Evolutionary conservation across 805 yeast species (phyloP).

Genomic region (Wickerhamomyces mucosus): DNA sequence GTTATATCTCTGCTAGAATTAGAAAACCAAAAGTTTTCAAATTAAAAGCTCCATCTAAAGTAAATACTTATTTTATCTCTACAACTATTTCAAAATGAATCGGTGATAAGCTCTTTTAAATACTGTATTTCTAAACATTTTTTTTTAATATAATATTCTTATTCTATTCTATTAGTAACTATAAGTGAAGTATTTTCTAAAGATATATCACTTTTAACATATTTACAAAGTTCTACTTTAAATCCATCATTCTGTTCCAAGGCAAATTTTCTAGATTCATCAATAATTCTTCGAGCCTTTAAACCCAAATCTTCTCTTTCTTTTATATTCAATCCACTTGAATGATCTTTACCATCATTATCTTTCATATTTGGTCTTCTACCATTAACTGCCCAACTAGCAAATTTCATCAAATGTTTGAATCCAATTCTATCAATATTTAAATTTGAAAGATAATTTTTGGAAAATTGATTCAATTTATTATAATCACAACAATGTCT

Average conservation of each 20-base stretch:
- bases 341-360: conserved; percentile 33
- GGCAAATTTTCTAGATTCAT: conserved; percentile 55
- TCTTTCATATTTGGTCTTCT: conserved; percentile 30
- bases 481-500: conserved; percentile 73
- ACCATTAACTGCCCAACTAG: conserved; percentile 89
- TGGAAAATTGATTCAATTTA: conserved; percentile 30
- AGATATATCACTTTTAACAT: conserved; percentile 48
- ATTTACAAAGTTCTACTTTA: conserved; percentile 43
- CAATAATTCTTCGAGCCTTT: conserved; percentile 63
- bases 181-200: conserved; percentile 60
- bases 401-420: conserved; percentile 46
- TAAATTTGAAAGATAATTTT: conserved; percentile 11
- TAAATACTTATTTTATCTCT: too few relatives aligned
- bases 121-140: too few relatives aligned
- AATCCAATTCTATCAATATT: conserved; percentile 30
- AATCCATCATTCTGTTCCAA: conserved; percentile 28
- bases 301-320: conserved; percentile 56
- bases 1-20: too few relatives aligned
- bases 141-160: too few relatives aligned
- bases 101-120: too few relatives aligned
- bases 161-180: conserved; percentile 10
- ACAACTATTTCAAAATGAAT: too few relatives aligned
- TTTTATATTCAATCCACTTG: conserved; percentile 32
- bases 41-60: too few relatives aligned
- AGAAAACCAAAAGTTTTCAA: too few relatives aligned